phyloP scores from a whole-genome alignment of 2,329 filamentous ascomycete genomes.

The Alternaria conjuncta region DNA sequence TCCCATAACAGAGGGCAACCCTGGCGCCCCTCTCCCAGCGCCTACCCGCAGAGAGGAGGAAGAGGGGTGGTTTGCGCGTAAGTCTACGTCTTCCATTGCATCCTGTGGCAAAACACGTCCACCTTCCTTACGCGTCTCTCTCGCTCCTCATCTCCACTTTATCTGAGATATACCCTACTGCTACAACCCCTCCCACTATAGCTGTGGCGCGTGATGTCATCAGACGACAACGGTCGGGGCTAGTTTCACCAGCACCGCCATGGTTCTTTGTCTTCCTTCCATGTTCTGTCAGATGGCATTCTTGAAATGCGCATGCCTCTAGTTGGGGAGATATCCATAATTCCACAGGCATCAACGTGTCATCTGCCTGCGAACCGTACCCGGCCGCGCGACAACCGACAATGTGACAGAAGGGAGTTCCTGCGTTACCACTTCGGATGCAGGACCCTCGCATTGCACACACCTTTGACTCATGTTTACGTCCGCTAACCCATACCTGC shows the following conservation, averaged over 20 bases:
- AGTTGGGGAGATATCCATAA: slow-evolving; percentile 6
- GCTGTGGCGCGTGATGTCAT: slow-evolving; percentile 36
- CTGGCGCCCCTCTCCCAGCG: slow-evolving; percentile 85
- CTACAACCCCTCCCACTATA: slow-evolving; percentile 1
- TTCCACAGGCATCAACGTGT: slow-evolving; percentile 21
- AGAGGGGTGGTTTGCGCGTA: slow-evolving; percentile 93
- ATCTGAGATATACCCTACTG: slow-evolving; percentile 11
- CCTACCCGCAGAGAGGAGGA: slow-evolving; percentile 88
- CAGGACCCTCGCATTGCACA: slow-evolving; percentile 47
- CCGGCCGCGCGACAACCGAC: slow-evolving; percentile 28
- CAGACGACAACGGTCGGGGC: slow-evolving; percentile 28
- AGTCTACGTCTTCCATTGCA: slow-evolving; percentile 58
- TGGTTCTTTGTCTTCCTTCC: slow-evolving; percentile 16
- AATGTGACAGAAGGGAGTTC: slow-evolving; percentile 50
- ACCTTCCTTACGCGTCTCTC: slow-evolving; percentile 12
- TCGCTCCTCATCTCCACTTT: slow-evolving; percentile 16
- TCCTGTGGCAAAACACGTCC: slow-evolving; percentile 27
- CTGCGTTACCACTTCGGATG: slow-evolving; percentile 50
- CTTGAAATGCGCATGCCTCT: slow-evolving; percentile 22
- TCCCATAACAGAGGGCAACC: slow-evolving; percentile 75
- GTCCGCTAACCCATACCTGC: slow-evolving; percentile 42
- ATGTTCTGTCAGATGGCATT: slow-evolving; percentile 27
- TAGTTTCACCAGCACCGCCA: slow-evolving; percentile 36
- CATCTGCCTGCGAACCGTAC: slow-evolving; percentile 38
- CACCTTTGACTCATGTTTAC: slow-evolving; percentile 28